These are phyloP conservation scores for Fusarium penzigii DNA, from an alignment of 2,329 filamentous ascomycete species.

Conservation along the genomic window DNA sequence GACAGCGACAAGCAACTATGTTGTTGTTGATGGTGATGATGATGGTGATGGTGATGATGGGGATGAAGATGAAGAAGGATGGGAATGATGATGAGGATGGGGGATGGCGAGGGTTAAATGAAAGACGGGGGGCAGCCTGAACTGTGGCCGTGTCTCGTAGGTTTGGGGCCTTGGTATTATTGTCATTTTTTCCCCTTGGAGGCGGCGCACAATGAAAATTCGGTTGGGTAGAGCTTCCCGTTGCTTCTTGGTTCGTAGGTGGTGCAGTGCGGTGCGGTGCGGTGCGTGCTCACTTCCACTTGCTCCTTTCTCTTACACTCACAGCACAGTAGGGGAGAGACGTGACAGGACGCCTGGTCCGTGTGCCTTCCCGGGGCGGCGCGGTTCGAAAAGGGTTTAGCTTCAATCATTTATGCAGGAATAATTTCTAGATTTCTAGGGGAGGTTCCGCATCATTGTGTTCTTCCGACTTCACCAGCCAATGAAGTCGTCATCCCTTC, in stretches of 20 bases:
- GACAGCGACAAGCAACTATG: slow-evolving; percentile 6
- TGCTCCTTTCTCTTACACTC: slow-evolving; percentile 11
- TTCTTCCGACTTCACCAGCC: slow-evolving; percentile 10
- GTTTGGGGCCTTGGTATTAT: slow-evolving; percentile 42
- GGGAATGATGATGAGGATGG: slow-evolving; percentile 20
- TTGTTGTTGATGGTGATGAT: slow-evolving; percentile 28
- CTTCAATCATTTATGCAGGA: slow-evolving; percentile 17
- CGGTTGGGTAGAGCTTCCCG: slow-evolving; percentile 36
- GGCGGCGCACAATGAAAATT: slow-evolving; percentile 41
- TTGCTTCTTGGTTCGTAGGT: slow-evolving; percentile 14
- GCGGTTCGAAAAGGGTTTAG: slow-evolving; percentile 17
- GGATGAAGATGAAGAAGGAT: slow-evolving; percentile 28
- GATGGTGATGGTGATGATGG: slow-evolving; percentile 27
- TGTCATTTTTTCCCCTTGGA: slow-evolving; percentile 39
- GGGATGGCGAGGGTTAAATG: slow-evolving; percentile 27
- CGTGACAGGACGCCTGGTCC: slow-evolving; percentile 8
- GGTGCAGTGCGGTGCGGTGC: slow-evolving; percentile 8
- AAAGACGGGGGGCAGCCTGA: slow-evolving; percentile 27
- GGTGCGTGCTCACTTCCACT: slow-evolving; percentile 19
- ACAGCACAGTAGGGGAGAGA: slow-evolving; percentile 16
- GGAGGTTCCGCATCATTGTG: slow-evolving; percentile 6
- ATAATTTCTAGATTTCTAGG: background rate
- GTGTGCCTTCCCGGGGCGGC: slow-evolving; percentile 8
- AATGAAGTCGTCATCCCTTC: slow-evolving; percentile 5
- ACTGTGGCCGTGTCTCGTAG: slow-evolving; percentile 35